Base-by-base conservation (phyloP, 2,329 filamentous ascomycete species). In the Phialocephala sp. region DNA sequence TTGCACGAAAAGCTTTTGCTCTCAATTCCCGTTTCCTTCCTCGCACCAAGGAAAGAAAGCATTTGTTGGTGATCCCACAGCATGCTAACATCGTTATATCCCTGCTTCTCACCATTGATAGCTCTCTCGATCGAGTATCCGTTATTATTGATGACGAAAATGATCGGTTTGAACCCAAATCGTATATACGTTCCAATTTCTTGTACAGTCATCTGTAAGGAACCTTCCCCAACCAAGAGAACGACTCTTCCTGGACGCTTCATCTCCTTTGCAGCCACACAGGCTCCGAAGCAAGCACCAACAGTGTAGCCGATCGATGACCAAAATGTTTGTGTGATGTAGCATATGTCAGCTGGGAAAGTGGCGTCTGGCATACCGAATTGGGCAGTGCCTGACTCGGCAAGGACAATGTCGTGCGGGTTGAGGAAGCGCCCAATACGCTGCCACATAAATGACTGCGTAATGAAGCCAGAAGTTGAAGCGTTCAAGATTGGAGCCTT, bases 181-280 rank as follows among this genome's bases (percentile, higher is more conserved):
- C 79, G 79, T 69, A 91, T 85, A 71, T 90, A 89, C 1, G 86
- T 89, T 12, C 84, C 84, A 3, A 91, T 78, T 68, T 90, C 88
- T 73, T 91, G 89, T 0, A 83, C 87, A 0, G 88, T 91, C 78
- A 91, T 84, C 68, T 89, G 85, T 65, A 91, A 83, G 67, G 86
- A 88, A 3, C 88, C 88, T 60, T 89, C 87, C 5, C 87, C 87
- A 39, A 87, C 87, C 66, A 87, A 80, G 1, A 89, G 76, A 11
- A 89, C 80, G 0, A 86, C 85, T 62, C 84, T 78, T n/a, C 75
- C 79, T 6, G 75, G 73, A 20, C 70, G 68, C 15, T 76, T 74
- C 32, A 69, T 32, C 63, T 88, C 85, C 22, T 76, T 75, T 3
- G 83, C 80, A 0, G 88, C 89, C 0, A 87, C 76, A 0, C 83